These are phyloP conservation scores for Solanum chmielewskii DNA, from an alignment of 257 asterid genomes.

Conservation along the genomic window DNA sequence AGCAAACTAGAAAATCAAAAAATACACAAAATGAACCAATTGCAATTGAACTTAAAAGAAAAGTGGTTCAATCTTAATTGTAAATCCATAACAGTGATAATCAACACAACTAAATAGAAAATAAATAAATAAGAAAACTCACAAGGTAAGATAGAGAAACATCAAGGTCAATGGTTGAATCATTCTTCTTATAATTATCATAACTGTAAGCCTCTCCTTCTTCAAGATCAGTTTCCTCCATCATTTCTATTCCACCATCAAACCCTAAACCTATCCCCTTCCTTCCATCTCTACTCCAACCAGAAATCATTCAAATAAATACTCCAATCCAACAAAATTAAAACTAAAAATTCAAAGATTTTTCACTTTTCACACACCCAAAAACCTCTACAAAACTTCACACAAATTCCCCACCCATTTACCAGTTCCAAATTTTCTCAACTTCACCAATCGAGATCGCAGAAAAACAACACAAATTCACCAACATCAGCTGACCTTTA, in stretches of 20 bases:
- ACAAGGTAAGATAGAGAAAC: conserved; percentile 89
- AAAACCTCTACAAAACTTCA: conserved; percentile 23
- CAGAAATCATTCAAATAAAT: conserved; percentile 54
- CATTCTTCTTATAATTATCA: conserved; percentile 9
- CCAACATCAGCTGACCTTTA: conserved; percentile 22
- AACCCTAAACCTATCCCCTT: conserved; percentile 61
- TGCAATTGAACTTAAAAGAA: neutral
- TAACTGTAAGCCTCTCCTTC: conserved; percentile 86
- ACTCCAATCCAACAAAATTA: neutral
- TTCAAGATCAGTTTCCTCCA: conserved; percentile 83
- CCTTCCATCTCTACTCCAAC: conserved; percentile 69
- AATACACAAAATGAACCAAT: neutral
- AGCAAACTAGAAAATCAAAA: neutral
- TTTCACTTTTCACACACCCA: conserved; percentile 2
- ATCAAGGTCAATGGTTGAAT: conserved; percentile 88
- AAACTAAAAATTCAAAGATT: neutral
- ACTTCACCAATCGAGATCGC: conserved; percentile 20
- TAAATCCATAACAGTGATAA: neutral
- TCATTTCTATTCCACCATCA: conserved; percentile 10
- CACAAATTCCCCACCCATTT: conserved; percentile 23
- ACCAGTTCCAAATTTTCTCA: neutral
- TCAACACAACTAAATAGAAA: neutral
- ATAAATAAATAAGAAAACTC: conserved; percentile 13
- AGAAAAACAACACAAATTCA: conserved; percentile 18
- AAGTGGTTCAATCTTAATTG: neutral